These are phyloP conservation scores for Meyerozyma sp. DNA, from an alignment of 1,139 yeast species.

Conservation along the genomic window DNA sequence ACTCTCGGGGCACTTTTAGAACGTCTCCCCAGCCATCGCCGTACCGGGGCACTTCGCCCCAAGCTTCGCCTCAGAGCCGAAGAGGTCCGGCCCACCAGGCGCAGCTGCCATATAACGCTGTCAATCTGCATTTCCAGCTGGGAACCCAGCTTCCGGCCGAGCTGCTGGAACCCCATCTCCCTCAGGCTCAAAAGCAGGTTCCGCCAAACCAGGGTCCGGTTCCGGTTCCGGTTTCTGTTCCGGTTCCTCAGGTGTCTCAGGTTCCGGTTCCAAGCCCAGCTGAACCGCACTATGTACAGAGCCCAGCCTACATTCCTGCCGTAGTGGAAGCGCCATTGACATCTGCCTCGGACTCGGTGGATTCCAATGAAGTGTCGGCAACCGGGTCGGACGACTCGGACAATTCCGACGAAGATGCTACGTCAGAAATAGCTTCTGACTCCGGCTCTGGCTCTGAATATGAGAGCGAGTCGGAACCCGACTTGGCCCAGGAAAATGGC, in stretches of 20 bases:
- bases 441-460: conserved; percentile 40
- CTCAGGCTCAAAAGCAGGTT: no score
- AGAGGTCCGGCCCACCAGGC: background rate
- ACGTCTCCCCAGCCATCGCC: background rate
- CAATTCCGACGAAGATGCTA: background rate
- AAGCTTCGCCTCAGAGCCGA: background rate
- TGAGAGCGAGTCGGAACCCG: conserved; percentile 15
- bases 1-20: background rate
- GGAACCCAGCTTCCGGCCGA: background rate
- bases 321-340: background rate
- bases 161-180: no score
- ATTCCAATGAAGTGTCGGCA: no score
- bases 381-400: background rate
- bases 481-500: background rate
- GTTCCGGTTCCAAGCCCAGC: background rate
- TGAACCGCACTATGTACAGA: background rate
- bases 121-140: background rate
- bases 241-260: background rate
- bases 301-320: background rate
- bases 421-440: background rate
- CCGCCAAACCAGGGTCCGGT: no score
- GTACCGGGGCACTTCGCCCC: background rate
- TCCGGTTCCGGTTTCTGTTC: no score
- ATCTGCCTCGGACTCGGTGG: background rate
- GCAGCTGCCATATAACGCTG: background rate